phyloP scores from a whole-genome alignment of 2,329 filamentous ascomycete species.

The Dactylellina sp. region DNA sequence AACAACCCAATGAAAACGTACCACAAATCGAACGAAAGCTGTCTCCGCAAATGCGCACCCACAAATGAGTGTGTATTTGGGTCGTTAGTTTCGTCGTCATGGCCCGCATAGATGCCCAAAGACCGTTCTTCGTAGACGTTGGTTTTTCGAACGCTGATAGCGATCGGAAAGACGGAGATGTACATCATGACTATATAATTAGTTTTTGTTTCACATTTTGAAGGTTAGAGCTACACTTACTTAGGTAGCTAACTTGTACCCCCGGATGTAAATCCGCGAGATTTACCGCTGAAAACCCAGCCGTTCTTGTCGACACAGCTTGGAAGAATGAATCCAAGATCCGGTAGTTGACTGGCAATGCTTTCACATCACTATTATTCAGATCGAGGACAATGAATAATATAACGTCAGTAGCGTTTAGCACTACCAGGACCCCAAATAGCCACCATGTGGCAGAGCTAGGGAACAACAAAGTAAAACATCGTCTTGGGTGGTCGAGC shows the following conservation, averaged over 20 bases:
- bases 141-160: conserved; percentile 90
- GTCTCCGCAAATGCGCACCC: conserved; percentile 87
- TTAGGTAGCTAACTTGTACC: conserved; percentile 90
- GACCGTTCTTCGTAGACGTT: conserved; percentile 97
- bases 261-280: conserved; percentile 84
- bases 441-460: conserved; percentile 94
- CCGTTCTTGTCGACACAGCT: conserved; percentile 87
- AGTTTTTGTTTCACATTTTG: background rate
- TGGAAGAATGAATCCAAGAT: conserved; percentile 91
- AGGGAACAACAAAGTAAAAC: conserved; percentile 94
- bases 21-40: conserved; percentile 97
- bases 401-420: conserved; percentile 87
- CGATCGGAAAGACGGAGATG: conserved; percentile 95
- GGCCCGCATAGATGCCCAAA: conserved; percentile 76
- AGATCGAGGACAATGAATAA: conserved; percentile 94
- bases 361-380: conserved; percentile 75
- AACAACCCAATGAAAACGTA: conserved; percentile 95
- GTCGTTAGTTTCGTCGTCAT: conserved; percentile 66
- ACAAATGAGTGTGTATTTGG: conserved; percentile 81
- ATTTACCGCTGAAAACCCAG: conserved; percentile 86
- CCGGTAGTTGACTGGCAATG: conserved; percentile 77
- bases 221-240: conserved; percentile 45
- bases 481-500: conserved; percentile 92
- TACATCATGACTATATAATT: conserved; percentile 85
- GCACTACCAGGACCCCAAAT: conserved; percentile 81